Percentiles rank a stretch among this genome's conserved stretches.
phyloP scores from a whole-genome alignment of 2,329 filamentous ascomycete species.

The Capronia epimyces region DNA sequence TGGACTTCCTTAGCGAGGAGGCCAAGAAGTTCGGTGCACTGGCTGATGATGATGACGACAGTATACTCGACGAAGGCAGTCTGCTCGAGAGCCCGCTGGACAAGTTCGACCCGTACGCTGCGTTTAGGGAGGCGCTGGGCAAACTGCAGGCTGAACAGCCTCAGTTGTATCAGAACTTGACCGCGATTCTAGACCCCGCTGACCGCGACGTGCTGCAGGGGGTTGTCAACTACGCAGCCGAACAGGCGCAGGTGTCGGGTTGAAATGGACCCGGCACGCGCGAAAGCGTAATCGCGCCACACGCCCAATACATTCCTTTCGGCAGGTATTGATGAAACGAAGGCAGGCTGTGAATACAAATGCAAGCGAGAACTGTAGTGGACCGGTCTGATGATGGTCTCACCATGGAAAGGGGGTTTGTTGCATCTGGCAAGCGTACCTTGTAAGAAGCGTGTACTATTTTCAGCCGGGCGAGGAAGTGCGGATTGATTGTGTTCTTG shows the following conservation, averaged over 20 bases:
- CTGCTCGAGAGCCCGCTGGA: constrained; percentile 91
- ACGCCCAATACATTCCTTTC: too few relatives aligned
- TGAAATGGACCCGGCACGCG: not conserved
- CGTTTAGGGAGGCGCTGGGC: constrained; percentile 76
- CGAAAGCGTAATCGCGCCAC: too few relatives aligned
- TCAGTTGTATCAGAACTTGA: constrained; percentile 76
- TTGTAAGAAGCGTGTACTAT: not conserved
- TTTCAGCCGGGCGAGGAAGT: too few relatives aligned
- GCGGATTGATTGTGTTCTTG: not conserved
- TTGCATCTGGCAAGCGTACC: not conserved
- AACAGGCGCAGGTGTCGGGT: constrained; percentile 7
- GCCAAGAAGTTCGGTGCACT: constrained; percentile 76
- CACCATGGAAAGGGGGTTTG: not conserved
- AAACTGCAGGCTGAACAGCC: constrained; percentile 87
- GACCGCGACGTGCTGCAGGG: constrained; percentile 76
- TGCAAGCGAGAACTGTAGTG: not conserved
- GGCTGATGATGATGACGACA: constrained; percentile 70
- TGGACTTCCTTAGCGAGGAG: constrained; percentile 94
- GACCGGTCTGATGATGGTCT: not conserved
- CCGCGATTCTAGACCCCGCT: constrained; percentile 69
- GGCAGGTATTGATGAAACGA: not conserved
- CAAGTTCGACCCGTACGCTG: constrained; percentile 86
- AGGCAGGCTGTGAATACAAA: not conserved
- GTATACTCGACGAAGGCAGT: constrained; percentile 86
- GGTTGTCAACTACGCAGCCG: constrained; percentile 63